Base-by-base conservation (phyloP, 2,329 filamentous ascomycete species). In the Penicillium sclerotiorum region DNA sequence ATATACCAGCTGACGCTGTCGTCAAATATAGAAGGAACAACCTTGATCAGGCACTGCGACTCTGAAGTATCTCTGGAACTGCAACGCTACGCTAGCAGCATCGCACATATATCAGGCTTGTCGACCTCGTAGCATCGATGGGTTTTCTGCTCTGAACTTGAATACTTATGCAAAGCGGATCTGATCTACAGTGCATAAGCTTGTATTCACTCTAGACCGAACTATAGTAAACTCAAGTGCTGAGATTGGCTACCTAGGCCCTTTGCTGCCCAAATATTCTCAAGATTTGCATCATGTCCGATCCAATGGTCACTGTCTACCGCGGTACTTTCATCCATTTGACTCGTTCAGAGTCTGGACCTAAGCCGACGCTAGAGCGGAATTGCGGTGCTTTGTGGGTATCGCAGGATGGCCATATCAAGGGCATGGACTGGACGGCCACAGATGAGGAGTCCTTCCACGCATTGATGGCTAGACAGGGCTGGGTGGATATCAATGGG, bases 241-340 rank as follows among this genome's bases (percentile, higher is more conserved):
- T n/a, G n/a, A n/a, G n/a, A n/a, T n/a, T n/a, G n/a, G n/a, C n/a
- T n/a, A n/a, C n/a, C n/a, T n/a, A n/a, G n/a, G n/a, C n/a, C n/a
- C n/a, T n/a, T n/a, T n/a, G n/a, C n/a, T n/a, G n/a, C n/a, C n/a
- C n/a, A n/a, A n/a, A n/a, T n/a, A n/a, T n/a, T 37, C 12, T 15
- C 35, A 25, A 8, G 23, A 35, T 18, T 13, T 38, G 8, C 20
- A 50, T 42, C 35, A 55, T 56, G 55, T 40, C 50, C 17, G 28
- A 45, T 9, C 58, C 65, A 38, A 39, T 39, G 4, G 55, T 53
- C n/a, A 73, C 72, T 0, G 63, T 88, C 38, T 88, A 84, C 60
- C 55, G 78, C 17, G 86, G 86, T 11, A 77, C 81, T 0, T 87
- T 88, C 61, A 79, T 86, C 11, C 81, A 87, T 30, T 63, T 81